These are phyloP conservation scores for Suillus occidentalis DNA, from an alignment of 768 basidiomycete species.

Conservation along the genomic window DNA sequence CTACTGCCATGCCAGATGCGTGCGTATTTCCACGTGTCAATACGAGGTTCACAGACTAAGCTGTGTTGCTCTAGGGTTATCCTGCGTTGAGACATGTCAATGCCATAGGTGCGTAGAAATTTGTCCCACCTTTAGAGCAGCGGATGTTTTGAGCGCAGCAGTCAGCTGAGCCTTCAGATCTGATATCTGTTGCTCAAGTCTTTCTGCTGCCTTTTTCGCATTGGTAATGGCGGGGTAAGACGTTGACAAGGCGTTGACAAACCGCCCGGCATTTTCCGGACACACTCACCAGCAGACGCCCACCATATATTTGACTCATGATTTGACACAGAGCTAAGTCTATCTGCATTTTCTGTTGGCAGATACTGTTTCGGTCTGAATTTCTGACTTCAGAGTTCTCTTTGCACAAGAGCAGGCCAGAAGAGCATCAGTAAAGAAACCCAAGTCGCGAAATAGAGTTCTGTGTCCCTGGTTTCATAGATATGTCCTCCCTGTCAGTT, in stretches of 20 bases:
- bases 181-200: constrained; percentile 40
- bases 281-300: too few relatives aligned
- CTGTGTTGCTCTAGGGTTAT: constrained; percentile 6
- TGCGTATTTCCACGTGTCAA: constrained; percentile 45
- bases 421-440: not conserved
- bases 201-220: constrained; percentile 25
- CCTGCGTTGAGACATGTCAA: constrained; percentile 1
- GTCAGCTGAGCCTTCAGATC: constrained; percentile 48
- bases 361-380: too few relatives aligned
- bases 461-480: not conserved
- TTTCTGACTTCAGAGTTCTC: not conserved
- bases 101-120: not conserved
- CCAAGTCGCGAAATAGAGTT: not conserved
- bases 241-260: too few relatives aligned
- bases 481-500: too few relatives aligned
- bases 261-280: too few relatives aligned
- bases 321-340: too few relatives aligned
- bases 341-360: too few relatives aligned
- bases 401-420: not conserved
- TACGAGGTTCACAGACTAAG: constrained; percentile 43
- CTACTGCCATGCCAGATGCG: constrained; percentile 52
- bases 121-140: constrained; percentile 10
- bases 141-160: constrained; percentile 27
- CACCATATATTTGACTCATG: too few relatives aligned
- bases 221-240: too few relatives aligned